These are phyloP conservation scores for Penicillium flavigenum DNA, from an alignment of 495 filamentous ascomycete species.

Conservation along the genomic window DNA sequence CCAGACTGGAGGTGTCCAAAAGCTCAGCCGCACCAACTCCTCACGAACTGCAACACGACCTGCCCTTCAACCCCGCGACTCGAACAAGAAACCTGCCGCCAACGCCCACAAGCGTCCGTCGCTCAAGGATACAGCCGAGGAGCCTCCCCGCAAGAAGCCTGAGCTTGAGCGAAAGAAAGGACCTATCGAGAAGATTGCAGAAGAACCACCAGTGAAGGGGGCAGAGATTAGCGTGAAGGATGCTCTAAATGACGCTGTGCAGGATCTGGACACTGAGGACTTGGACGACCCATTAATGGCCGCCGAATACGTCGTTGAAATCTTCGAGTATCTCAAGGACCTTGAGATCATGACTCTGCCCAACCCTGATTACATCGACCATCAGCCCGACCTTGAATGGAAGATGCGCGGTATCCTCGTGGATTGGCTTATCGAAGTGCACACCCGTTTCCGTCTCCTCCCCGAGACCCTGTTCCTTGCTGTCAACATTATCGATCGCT, in stretches of 20 bases:
- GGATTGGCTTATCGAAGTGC: constrained; percentile 98
- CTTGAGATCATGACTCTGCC: constrained; percentile 81
- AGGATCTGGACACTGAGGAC: constrained; percentile 81
- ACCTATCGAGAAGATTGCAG: neutral
- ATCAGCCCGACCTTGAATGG: constrained; percentile 94
- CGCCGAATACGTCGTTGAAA: constrained; percentile 93
- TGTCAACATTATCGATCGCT: constrained; percentile 97
- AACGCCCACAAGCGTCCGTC: constrained; percentile 60
- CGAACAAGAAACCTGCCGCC: constrained; percentile 59
- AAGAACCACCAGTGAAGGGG: constrained; percentile 13
- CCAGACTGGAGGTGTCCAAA: constrained; percentile 72
- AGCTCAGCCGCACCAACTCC: constrained; percentile 64
- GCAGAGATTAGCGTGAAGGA: constrained; percentile 25
- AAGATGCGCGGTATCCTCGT: constrained; percentile 97
- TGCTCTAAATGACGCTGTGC: constrained; percentile 49
- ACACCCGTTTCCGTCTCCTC: constrained; percentile 92
- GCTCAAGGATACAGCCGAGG: constrained; percentile 62
- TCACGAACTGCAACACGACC: constrained; percentile 49
- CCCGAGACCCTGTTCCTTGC: constrained; percentile 97
- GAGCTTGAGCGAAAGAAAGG: constrained; percentile 51
- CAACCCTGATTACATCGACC: constrained; percentile 90
- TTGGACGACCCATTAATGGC: constrained; percentile 94
- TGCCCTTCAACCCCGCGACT: constrained; percentile 61
- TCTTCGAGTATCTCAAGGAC: constrained; percentile 92
- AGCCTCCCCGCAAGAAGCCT: constrained; percentile 54